phyloP scores from a whole-genome alignment of 2,329 filamentous ascomycete genomes.

The Orbilia ellipsospora region DNA sequence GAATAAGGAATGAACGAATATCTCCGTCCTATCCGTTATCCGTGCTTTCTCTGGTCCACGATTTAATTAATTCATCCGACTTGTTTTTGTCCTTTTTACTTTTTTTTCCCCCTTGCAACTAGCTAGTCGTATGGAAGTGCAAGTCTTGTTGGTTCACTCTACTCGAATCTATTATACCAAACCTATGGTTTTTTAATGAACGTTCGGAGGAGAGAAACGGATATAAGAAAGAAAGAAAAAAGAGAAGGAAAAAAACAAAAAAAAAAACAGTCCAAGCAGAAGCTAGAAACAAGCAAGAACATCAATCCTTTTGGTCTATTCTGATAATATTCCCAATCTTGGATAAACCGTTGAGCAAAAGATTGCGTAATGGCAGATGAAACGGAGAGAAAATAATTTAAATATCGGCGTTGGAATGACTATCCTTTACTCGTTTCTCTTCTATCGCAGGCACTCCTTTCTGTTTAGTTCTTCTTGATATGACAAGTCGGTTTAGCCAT shows the following conservation, averaged over 20 bases:
- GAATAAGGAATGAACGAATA: neutral
- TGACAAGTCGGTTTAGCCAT: no score
- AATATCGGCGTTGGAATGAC: slow-evolving; percentile 3
- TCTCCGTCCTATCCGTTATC: no score
- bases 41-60: neutral
- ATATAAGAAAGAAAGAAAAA: neutral
- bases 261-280: neutral
- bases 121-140: no score
- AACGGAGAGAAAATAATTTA: neutral
- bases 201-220: neutral
- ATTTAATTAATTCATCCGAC: neutral
- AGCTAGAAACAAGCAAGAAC: neutral
- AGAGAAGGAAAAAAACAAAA: neutral
- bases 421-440: neutral
- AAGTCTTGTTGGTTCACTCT: no score
- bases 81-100: neutral
- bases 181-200: neutral
- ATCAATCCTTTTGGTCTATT: no score
- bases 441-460: neutral
- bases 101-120: neutral
- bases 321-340: neutral
- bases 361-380: slow-evolving; percentile 16
- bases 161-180: no score
- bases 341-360: neutral
- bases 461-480: neutral